phyloP scores from a whole-genome alignment of 768 basidiomycete species.

The Amanita thiersii region DNA sequence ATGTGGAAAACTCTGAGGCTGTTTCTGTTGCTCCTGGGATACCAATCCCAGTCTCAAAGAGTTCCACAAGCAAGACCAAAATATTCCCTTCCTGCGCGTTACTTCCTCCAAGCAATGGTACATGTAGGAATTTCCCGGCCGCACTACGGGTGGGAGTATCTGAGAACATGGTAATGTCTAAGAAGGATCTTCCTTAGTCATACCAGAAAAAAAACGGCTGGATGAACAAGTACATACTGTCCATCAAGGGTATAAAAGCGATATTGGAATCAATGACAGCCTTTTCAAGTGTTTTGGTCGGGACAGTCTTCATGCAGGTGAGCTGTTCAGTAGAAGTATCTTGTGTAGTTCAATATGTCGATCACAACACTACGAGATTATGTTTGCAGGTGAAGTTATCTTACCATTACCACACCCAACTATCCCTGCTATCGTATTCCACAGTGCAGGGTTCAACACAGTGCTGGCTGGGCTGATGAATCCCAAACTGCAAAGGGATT shows the following conservation, averaged over 20 bases:
- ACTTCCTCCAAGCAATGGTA: constrained; percentile 23
- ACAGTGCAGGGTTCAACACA: constrained; percentile 16
- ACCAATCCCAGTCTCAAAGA: too few relatives aligned
- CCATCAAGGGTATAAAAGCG: constrained; percentile 21
- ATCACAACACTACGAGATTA: background rate
- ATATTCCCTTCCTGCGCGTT: constrained; percentile 27
- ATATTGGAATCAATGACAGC: constrained; percentile 21
- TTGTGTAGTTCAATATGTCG: constrained; percentile 7
- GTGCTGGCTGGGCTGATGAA: background rate
- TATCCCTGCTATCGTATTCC: constrained; percentile 21
- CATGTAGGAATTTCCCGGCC: constrained; percentile 21
- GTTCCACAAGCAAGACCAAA: too few relatives aligned
- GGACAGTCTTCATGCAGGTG: constrained; percentile 26
- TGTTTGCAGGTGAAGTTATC: background rate
- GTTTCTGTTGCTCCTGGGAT: too few relatives aligned
- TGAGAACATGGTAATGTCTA: constrained; percentile 25
- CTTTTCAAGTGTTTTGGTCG: constrained; percentile 21
- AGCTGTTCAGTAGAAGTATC: constrained; percentile 21
- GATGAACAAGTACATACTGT: constrained; percentile 20
- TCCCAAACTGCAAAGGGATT: too few relatives aligned
- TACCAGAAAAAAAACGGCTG: background rate
- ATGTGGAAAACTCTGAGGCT: too few relatives aligned
- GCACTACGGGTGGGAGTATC: constrained; percentile 19
- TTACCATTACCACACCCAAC: constrained; percentile 26
- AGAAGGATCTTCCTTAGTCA: background rate